These are phyloP conservation scores for Leersia perrieri DNA, from an alignment of 176 grass and related monocot genomes.

Conservation along the genomic window DNA sequence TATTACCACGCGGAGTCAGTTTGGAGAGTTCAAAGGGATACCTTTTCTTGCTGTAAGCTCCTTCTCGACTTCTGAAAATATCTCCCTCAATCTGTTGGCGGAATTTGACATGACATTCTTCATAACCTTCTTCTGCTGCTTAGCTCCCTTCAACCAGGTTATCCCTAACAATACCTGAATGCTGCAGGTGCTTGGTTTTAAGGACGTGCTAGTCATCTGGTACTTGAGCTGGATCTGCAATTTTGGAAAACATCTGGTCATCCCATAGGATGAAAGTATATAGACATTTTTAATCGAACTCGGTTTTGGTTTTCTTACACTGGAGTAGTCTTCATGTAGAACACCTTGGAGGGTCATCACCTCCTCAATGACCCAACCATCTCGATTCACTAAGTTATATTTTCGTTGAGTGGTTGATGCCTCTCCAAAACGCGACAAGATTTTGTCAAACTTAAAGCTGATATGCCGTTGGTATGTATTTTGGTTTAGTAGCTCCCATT, in stretches of 20 bases:
- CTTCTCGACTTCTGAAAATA: constrained; percentile 67
- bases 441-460: constrained; percentile 72
- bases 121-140: constrained; percentile 65
- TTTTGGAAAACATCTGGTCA: constrained; percentile 10
- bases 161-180: constrained; percentile 72
- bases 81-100: constrained; percentile 56
- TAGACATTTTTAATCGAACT: constrained; percentile 18
- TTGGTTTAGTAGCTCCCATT: constrained; percentile 67
- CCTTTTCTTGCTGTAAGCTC: constrained; percentile 60
- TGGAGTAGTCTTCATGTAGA: constrained; percentile 62
- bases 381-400: constrained; percentile 55
- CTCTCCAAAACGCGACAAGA: constrained; percentile 56
- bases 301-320: constrained; percentile 47
- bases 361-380: constrained; percentile 81
- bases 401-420: constrained; percentile 68
- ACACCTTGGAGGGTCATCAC: constrained; percentile 67
- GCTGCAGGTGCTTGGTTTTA: constrained; percentile 59
- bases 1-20: neutral
- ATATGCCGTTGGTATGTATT: constrained; percentile 70
- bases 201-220: constrained; percentile 57
- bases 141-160: constrained; percentile 78
- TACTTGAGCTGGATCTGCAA: constrained; percentile 91
- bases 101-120: constrained; percentile 67
- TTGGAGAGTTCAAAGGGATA: neutral
- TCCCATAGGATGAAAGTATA: constrained; percentile 26